A percentile compares a stretch with the other conserved stretches of the same genome.
These are phyloP conservation scores for Articulospora tetracladia DNA, from an alignment of 495 filamentous ascomycete species.

Conservation along the genomic window DNA sequence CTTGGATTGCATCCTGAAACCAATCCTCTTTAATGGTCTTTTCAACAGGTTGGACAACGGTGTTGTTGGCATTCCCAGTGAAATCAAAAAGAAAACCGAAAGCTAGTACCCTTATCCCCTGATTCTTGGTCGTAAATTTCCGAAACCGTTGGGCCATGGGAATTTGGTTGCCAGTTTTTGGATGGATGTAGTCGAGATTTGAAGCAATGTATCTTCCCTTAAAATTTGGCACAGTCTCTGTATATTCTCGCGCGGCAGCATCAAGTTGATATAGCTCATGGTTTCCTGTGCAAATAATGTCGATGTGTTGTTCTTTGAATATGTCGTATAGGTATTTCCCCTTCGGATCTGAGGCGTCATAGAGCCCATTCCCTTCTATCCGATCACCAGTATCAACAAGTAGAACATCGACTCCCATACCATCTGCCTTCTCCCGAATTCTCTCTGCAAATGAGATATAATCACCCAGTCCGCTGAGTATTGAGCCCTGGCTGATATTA, in stretches of 20 bases:
- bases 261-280: constrained; percentile 87
- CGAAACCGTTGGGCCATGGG: constrained; percentile 79
- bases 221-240: constrained; percentile 75
- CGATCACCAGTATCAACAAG: constrained; percentile 93
- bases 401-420: constrained; percentile 74
- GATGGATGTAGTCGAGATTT: constrained; percentile 85
- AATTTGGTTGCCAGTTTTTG: constrained; percentile 60
- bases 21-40: constrained; percentile 77
- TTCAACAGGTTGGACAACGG: constrained; percentile 72
- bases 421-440: constrained; percentile 73
- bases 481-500: constrained; percentile 52
- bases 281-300: constrained; percentile 86
- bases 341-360: constrained; percentile 83
- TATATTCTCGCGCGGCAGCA: constrained; percentile 73
- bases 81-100: constrained; percentile 97
- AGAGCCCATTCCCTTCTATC: constrained; percentile 94
- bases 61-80: constrained; percentile 82
- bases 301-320: constrained; percentile 73
- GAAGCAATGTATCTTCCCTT: constrained; percentile 75
- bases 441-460: constrained; percentile 90
- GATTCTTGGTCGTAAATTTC: constrained; percentile 87
- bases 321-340: constrained; percentile 86
- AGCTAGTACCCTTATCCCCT: constrained; percentile 75
- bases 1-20: constrained; percentile 84
- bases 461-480: constrained; percentile 96